These are phyloP conservation scores for Skeletonema costatum DNA, from an alignment of 108 stramenopile species.

Conservation along the genomic window DNA sequence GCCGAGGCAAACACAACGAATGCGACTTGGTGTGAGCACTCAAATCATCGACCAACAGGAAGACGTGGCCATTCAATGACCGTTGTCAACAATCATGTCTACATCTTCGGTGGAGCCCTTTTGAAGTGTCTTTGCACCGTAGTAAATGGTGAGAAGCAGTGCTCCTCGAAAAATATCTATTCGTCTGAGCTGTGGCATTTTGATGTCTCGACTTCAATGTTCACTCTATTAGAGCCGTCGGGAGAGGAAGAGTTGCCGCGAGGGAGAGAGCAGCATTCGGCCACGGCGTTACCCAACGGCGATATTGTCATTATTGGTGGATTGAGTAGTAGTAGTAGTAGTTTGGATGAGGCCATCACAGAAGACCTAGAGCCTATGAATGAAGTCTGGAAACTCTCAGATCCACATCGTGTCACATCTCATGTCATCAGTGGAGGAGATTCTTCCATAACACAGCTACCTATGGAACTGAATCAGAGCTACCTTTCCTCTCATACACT, in stretches of 20 bases:
- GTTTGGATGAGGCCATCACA: neutral
- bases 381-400: slow-evolving; percentile 28
- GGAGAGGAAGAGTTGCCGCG: neutral
- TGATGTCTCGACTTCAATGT: slow-evolving; percentile 19
- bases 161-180: slow-evolving; percentile 17
- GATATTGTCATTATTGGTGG: slow-evolving; percentile 35
- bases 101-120: slow-evolving; percentile 41
- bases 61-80: slow-evolving; percentile 38
- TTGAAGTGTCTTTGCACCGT: slow-evolving; percentile 25
- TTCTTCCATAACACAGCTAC: neutral
- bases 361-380: neutral
- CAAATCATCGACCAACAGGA: slow-evolving; percentile 16
- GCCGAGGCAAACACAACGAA: neutral
- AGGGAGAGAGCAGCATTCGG: slow-evolving; percentile 41
- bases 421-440: slow-evolving; percentile 1
- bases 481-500: slow-evolving; percentile 8
- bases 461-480: slow-evolving; percentile 14
- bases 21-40: slow-evolving; percentile 26
- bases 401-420: slow-evolving; percentile 20
- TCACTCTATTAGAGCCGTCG: slow-evolving; percentile 6
- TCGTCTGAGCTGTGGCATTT: slow-evolving; percentile 43
- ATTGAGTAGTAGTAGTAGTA: neutral
- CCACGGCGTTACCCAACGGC: slow-evolving; percentile 28
- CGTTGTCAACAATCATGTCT: slow-evolving; percentile 27
- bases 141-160: neutral